Percentiles rank a stretch among this genome's conserved stretches.
These are phyloP conservation scores for Ceratocystis cacaofunesta DNA, from an alignment of 2,329 filamentous ascomycete species.

Conservation along the genomic window DNA sequence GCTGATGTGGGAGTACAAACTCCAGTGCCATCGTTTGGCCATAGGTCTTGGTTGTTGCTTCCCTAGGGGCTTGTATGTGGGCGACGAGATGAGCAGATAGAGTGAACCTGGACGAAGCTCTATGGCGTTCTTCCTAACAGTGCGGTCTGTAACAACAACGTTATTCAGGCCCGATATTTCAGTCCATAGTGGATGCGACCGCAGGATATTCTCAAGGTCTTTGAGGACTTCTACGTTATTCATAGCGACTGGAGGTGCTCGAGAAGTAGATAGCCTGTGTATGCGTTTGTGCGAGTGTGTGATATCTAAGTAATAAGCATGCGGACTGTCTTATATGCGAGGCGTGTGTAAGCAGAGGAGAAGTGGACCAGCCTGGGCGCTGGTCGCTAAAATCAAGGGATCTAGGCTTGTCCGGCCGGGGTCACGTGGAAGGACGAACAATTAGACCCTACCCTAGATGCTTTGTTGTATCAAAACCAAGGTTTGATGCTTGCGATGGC, in stretches of 20 bases:
- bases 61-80: conserved; percentile 14
- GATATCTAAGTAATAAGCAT: no score
- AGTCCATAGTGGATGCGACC: not conserved
- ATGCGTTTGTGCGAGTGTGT: not conserved
- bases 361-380: not conserved
- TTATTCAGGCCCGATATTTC: not conserved
- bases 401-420: not conserved
- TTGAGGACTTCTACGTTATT: not conserved
- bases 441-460: not conserved
- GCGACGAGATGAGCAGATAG: conserved; percentile 13
- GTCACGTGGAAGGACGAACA: not conserved
- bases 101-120: not conserved
- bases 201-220: not conserved
- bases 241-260: not conserved
- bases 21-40: conserved; percentile 16
- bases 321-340: not conserved
- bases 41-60: conserved; percentile 11
- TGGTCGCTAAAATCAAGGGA: not conserved
- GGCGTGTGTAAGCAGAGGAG: not conserved
- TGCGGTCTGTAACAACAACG: not conserved
- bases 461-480: not conserved
- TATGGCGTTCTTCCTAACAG: not conserved
- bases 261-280: not conserved
- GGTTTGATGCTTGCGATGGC: not conserved
- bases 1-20: conserved; percentile 8